Conservation (phyloP, 169 alveolate species). For the Eimeria falciformis region DNA sequence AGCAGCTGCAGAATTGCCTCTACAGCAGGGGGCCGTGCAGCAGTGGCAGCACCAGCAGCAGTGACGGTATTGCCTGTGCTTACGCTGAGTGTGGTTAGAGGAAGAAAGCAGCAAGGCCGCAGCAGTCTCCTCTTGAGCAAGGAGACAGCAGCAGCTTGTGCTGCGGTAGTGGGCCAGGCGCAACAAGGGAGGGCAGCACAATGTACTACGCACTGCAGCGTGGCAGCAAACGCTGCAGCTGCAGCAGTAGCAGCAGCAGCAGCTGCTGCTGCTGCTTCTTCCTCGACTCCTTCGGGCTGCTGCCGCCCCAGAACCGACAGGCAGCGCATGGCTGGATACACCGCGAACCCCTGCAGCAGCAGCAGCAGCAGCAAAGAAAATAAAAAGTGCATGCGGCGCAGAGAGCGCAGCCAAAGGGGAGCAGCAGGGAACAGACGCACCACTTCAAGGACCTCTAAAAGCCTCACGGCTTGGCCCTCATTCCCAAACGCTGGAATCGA, state of each 20-base stretch:
- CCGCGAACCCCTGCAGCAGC: conserved; percentile 61
- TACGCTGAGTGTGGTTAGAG: not conserved
- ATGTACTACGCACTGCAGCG: conserved; percentile 29
- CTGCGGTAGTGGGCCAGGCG: conserved; percentile 25
- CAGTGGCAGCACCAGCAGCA: not conserved
- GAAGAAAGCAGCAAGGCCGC: not conserved
- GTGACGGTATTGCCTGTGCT: not conserved
- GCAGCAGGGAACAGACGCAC: conserved; percentile 33
- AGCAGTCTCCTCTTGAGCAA: not conserved
- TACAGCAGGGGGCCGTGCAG: not conserved
- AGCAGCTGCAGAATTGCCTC: not conserved
- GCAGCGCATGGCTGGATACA: conserved; percentile 19
- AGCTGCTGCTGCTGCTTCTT: conserved; percentile 29
- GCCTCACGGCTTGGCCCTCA: conserved; percentile 1
- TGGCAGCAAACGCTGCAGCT: conserved; percentile 40
- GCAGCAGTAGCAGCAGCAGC: conserved; percentile 39
- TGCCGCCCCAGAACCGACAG: not conserved
- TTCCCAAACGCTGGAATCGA: not conserved
- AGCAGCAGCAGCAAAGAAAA: conserved; percentile 25
- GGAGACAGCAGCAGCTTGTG: not conserved
- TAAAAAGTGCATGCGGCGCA: not conserved
- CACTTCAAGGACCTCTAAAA: conserved; percentile 16
- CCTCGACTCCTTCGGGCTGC: not conserved
- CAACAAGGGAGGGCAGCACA: conserved; percentile 30
- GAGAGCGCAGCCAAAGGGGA: not conserved